Percentiles rank a stretch among this genome's conserved stretches.
phyloP scores from a whole-genome alignment of 169 alveolate genomes.

The Eimeria falciformis region DNA sequence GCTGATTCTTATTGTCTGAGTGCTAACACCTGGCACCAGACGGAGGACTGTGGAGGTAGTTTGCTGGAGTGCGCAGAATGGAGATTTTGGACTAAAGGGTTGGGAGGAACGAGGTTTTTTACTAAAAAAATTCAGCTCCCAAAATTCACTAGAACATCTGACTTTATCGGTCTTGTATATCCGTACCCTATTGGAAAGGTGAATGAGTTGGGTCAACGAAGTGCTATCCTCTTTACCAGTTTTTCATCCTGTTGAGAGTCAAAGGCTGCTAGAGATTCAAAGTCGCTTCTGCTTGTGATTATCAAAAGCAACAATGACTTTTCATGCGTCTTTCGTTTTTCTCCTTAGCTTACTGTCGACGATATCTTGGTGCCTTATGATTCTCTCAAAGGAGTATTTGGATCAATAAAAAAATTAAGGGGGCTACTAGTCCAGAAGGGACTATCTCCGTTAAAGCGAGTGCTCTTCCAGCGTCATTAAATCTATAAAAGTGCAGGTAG shows the following conservation, averaged over 20 bases:
- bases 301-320: too few species aligned
- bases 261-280: too few species aligned
- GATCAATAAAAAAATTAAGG: background rate
- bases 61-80: background rate
- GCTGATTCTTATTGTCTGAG: too few species aligned
- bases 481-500: constrained; percentile 29
- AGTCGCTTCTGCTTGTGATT: too few species aligned
- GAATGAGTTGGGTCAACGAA: too few species aligned
- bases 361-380: constrained; percentile 29
- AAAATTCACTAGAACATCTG: constrained; percentile 34
- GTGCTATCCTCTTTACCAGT: too few species aligned
- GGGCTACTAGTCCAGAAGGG: constrained; percentile 47
- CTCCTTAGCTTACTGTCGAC: constrained; percentile 18
- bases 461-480: constrained; percentile 12
- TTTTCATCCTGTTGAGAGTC: too few species aligned
- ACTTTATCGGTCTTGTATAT: constrained; percentile 37
- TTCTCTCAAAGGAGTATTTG: constrained; percentile 47
- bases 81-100: constrained; percentile 35
- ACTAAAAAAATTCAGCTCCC: constrained; percentile 20
- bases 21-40: too few species aligned
- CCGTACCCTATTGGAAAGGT: constrained; percentile 49
- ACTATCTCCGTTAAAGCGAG: background rate
- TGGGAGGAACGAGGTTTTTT: background rate
- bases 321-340: too few species aligned
- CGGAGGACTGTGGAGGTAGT: background rate